phyloP scores from a whole-genome alignment of 2,329 filamentous ascomycete genomes.

The Fusarium mundagurra region DNA sequence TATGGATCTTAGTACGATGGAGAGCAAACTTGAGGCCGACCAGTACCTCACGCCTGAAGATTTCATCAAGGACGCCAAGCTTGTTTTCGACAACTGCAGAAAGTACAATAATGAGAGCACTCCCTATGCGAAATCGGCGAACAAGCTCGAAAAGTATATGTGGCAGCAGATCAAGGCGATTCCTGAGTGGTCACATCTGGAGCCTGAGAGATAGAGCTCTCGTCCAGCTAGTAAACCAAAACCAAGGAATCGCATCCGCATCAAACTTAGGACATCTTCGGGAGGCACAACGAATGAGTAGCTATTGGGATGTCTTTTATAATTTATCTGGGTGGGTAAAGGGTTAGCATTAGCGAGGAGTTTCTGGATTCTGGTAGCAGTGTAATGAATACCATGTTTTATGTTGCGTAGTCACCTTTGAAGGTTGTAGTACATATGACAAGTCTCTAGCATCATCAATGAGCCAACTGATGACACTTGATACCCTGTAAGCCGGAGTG shows the following conservation, averaged over 20 bases:
- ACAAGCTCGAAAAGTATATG: conserved; percentile 94
- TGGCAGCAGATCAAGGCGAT: conserved; percentile 92
- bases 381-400: conserved; percentile 4
- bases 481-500: background rate
- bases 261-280: conserved; percentile 1
- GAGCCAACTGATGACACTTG: background rate
- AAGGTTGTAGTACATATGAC: background rate
- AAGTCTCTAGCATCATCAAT: background rate
- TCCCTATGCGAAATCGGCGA: conserved; percentile 93
- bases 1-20: conserved; percentile 97
- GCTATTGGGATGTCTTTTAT: background rate
- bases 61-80: conserved; percentile 86
- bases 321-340: background rate
- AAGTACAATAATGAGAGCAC: conserved; percentile 97
- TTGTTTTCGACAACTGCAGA: conserved; percentile 94
- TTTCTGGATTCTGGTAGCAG: conserved; percentile 23
- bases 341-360: conserved; percentile 31
- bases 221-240: conserved; percentile 19
- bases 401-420: background rate
- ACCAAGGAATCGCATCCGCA: conserved; percentile 12
- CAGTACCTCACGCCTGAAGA: conserved; percentile 92
- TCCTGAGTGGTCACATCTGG: conserved; percentile 85
- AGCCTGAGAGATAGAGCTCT: conserved; percentile 55
- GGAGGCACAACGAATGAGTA: background rate
- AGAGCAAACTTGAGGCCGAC: conserved; percentile 92